Evolutionary conservation across 2,329 filamentous ascomycete species (phyloP).

Genomic region (Aspergillus bombycis): DNA sequence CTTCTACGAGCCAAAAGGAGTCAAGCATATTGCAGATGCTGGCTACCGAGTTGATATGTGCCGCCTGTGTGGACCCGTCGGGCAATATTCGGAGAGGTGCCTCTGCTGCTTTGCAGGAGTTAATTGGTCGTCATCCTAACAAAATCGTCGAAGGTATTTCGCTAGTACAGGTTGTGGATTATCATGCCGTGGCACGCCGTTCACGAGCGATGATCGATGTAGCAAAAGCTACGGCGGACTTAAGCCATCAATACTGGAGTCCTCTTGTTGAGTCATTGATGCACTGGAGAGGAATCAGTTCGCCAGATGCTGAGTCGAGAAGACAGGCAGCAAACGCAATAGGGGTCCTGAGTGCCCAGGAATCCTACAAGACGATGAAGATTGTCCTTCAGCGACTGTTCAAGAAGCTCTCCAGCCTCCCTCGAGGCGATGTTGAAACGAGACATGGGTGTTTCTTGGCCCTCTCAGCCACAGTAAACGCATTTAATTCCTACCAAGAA

Average conservation of each 20-base stretch:
- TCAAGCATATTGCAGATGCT: slow-evolving; percentile 70
- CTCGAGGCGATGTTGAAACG: slow-evolving; percentile 44
- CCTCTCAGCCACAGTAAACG: slow-evolving; percentile 42
- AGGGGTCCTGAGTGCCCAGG: slow-evolving; percentile 51
- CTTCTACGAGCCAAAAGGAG: slow-evolving; percentile 31
- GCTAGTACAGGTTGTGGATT: slow-evolving; percentile 88
- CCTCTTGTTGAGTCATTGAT: slow-evolving; percentile 72
- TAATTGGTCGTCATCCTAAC: slow-evolving; percentile 90
- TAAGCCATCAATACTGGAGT: slow-evolving; percentile 67
- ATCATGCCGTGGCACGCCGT: slow-evolving; percentile 87
- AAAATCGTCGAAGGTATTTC: slow-evolving; percentile 79
- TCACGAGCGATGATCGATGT: slow-evolving; percentile 81
- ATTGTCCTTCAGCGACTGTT: slow-evolving; percentile 38
- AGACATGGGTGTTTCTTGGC: slow-evolving; percentile 49
- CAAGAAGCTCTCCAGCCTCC: slow-evolving; percentile 39
- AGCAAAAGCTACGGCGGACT: slow-evolving; percentile 66
- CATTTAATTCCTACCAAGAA: slow-evolving; percentile 29
- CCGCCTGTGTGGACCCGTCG: slow-evolving; percentile 82
- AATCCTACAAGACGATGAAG: slow-evolving; percentile 33
- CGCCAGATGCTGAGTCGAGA: slow-evolving; percentile 73
- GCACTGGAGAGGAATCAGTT: slow-evolving; percentile 86
- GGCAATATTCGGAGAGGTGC: slow-evolving; percentile 92
- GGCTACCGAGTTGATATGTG: slow-evolving; percentile 77
- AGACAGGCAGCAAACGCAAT: slow-evolving; percentile 72
- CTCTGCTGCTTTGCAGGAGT: slow-evolving; percentile 90